phyloP scores from a whole-genome alignment of 768 basidiomycete species.

The Tylopilus sp. region DNA sequence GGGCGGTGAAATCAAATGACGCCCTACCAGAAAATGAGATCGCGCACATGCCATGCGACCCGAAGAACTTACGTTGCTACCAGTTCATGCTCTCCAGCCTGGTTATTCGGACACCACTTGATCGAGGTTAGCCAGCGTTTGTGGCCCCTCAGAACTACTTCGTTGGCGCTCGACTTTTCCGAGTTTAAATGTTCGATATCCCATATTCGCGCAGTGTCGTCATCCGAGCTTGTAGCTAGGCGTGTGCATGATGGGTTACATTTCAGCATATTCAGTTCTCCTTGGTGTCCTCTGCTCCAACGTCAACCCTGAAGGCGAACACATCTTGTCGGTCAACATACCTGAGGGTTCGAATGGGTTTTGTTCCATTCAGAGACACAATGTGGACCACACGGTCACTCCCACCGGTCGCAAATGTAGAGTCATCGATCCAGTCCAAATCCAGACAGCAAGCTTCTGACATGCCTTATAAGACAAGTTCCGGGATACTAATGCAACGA shows the following conservation, averaged over 20 bases:
- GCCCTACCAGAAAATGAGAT: constrained; percentile 41
- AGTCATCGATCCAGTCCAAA: constrained; percentile 73
- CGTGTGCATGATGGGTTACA: constrained; percentile 62
- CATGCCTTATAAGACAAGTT: constrained; percentile 9
- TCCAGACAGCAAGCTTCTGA: constrained; percentile 72
- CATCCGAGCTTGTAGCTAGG: constrained; percentile 81
- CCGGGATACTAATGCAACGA: not conserved
- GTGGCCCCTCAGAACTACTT: constrained; percentile 58
- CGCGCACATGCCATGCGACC: not conserved
- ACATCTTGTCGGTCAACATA: constrained; percentile 32
- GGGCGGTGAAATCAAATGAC: constrained; percentile 77
- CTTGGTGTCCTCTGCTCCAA: constrained; percentile 57
- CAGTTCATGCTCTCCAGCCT: constrained; percentile 51
- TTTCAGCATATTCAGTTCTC: constrained; percentile 78
- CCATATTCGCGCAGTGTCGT: constrained; percentile 77
- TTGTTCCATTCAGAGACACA: constrained; percentile 48
- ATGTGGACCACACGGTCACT: constrained; percentile 65
- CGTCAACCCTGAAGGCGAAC: constrained; percentile 2
- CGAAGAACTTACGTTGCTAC: constrained; percentile 61
- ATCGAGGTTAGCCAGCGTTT: constrained; percentile 60
- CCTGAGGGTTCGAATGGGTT: constrained; percentile 62
- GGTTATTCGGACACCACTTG: constrained; percentile 61
- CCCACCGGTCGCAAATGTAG: constrained; percentile 69
- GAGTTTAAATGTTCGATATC: constrained; percentile 46
- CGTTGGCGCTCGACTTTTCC: constrained; percentile 20